Base-by-base conservation (phyloP, 805 yeast species). In the Kodamaea jinghongensis region DNA sequence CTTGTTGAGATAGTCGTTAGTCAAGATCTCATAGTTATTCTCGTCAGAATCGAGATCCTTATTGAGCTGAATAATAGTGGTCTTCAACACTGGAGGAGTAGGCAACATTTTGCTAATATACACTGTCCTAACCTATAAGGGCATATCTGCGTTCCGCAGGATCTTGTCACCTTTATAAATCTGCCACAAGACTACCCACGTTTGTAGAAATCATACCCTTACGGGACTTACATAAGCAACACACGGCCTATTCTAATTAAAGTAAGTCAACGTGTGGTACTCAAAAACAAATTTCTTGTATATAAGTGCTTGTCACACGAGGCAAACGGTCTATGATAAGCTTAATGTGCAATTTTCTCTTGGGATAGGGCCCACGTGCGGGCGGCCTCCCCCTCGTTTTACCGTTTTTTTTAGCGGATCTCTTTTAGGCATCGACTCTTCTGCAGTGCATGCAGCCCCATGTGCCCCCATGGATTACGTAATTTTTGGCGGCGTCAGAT, bases 1-100 rank as follows among this genome's bases (percentile, higher is more conserved):
- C 30, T 41, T 33, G 26, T 34, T 41, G 17, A 41, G 36, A 40
- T 66, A 67, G 29, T 66, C 70, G 40, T 67, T 66, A 17, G 72
- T 65, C 40, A 69, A 58, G 6, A 69, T 66, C 46, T 68, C 73
- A 41, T 65, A 69, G 50, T 65, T 68, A 35, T 58, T 61, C 44
- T 64, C 70, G 17, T 66, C 71, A 12, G 58, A 58, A 41, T 69
- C 75, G 34, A 68, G 49, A 29, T 69, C 73, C 47, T 65, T 67
- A 41, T 69, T 69, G 36, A 69, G 53, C 43, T 68, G 75, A 32
- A 68, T 67, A 22, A 69, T 69, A 12, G 75, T 69, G 4, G 75
- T 65, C 48, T 69, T 69, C 38, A 69, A 60, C 9, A 60, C 58
- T 4, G 75, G 75, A 2, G 73, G 75, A 11, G 55, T 50, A 7